phyloP scores from a whole-genome alignment of 2,329 filamentous ascomycete genomes.

The Fusarium verrucosum region DNA sequence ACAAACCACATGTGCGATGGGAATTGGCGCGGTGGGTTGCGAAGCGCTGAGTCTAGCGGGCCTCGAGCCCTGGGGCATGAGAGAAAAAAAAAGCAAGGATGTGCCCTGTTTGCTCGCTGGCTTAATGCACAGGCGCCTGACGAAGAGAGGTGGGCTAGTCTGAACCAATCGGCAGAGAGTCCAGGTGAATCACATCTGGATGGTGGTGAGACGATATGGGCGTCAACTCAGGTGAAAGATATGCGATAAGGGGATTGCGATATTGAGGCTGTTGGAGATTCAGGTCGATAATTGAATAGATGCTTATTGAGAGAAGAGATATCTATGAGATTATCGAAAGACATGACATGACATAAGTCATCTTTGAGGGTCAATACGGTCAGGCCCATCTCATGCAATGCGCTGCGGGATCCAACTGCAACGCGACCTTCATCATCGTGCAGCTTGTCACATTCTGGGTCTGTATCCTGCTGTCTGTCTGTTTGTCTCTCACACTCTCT shows the following conservation, averaged over 20 bases:
- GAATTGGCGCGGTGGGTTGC: conserved; percentile 20
- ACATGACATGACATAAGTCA: not conserved
- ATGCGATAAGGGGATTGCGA: not conserved
- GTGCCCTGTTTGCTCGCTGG: conserved; percentile 22
- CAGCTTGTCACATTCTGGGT: conserved; percentile 30
- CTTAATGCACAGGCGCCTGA: conserved; percentile 44
- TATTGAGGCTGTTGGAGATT: conserved; percentile 16
- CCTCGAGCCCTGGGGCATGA: not conserved
- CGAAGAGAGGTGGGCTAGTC: conserved; percentile 4
- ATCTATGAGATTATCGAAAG: not conserved
- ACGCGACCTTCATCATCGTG: conserved; percentile 38
- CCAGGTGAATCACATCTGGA: conserved; percentile 10
- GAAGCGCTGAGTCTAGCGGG: conserved; percentile 23
- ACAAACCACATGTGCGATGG: conserved; percentile 43
- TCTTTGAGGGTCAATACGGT: not conserved
- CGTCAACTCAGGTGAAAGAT: conserved; percentile 6
- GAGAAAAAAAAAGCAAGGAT: conserved; percentile 26
- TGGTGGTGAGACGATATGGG: conserved; percentile 40
- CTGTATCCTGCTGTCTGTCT: conserved; percentile 24
- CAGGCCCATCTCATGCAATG: conserved; percentile 25
- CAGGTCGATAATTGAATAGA: not conserved
- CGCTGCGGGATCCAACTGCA: conserved; percentile 29
- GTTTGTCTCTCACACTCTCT: not conserved
- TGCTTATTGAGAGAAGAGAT: too few relatives aligned
- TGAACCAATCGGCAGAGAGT: conserved; percentile 38